Conservation (phyloP, 2,329 filamentous ascomycete species). For the Paecilomyces sp. region DNA sequence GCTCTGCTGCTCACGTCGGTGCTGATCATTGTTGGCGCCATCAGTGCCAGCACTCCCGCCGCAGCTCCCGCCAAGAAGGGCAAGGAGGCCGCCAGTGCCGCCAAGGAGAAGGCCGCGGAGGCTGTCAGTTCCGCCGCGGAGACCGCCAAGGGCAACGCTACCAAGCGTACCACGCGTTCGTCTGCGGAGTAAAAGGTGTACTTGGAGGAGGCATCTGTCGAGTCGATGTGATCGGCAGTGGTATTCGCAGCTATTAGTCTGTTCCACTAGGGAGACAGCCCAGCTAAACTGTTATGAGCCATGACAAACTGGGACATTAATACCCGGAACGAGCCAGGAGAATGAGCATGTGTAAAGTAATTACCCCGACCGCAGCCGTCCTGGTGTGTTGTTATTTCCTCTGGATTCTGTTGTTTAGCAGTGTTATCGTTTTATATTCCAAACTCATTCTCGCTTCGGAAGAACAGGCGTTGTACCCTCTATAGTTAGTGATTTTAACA, state of each 20-base stretch:
- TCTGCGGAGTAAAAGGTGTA: conserved; percentile 26
- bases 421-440: background rate
- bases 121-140: conserved; percentile 55
- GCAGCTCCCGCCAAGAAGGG: conserved; percentile 65
- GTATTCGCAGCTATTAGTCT: background rate
- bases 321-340: background rate
- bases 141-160: conserved; percentile 66
- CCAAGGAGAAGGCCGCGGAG: conserved; percentile 60
- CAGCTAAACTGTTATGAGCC: background rate
- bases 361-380: background rate
- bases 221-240: background rate
- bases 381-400: background rate
- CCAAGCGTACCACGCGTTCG: conserved; percentile 52
- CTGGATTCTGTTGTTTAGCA: background rate
- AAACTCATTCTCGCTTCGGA: background rate
- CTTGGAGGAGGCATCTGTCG: background rate
- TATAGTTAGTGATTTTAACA: background rate
- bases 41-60: conserved; percentile 55
- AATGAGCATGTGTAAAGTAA: background rate
- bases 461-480: background rate
- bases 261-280: background rate
- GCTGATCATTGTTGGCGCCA: conserved; percentile 60
- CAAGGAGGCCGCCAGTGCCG: conserved; percentile 62
- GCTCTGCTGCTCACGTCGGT: conserved; percentile 64
- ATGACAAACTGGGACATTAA: background rate